Percentiles rank a stretch among this genome's conserved stretches.
Evolutionary conservation across 2,329 filamentous ascomycete genomes (phyloP).

Genomic region (Boeremia lycopersici): DNA sequence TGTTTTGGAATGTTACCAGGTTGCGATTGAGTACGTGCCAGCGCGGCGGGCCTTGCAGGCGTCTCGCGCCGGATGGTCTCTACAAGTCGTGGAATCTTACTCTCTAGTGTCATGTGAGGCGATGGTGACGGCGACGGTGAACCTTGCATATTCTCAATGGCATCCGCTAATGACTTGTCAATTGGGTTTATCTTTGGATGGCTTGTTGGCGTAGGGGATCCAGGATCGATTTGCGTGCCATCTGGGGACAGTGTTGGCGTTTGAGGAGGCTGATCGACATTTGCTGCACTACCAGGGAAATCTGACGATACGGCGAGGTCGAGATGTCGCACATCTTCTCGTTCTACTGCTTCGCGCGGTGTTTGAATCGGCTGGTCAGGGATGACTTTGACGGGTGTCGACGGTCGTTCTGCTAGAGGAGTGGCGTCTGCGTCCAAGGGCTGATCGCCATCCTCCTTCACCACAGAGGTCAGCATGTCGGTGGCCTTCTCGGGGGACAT

Average conservation of each 20-base stretch:
- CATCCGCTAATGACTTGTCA: slow-evolving; percentile 41
- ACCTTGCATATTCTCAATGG: slow-evolving; percentile 43
- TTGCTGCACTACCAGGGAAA: slow-evolving; percentile 30
- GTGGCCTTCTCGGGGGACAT: slow-evolving; percentile 68
- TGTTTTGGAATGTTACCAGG: slow-evolving; percentile 40
- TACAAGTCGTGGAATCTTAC: slow-evolving; percentile 48
- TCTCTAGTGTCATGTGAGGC: slow-evolving; percentile 33
- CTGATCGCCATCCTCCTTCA: slow-evolving; percentile 59
- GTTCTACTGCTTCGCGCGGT: slow-evolving; percentile 48
- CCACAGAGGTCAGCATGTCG: slow-evolving; percentile 67
- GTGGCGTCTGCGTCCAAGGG: slow-evolving; percentile 13
- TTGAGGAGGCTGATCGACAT: slow-evolving; percentile 34
- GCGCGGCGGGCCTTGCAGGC: slow-evolving; percentile 28
- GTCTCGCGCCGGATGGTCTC: slow-evolving; percentile 43
- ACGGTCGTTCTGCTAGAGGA: slow-evolving; percentile 13
- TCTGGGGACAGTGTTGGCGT: slow-evolving; percentile 37
- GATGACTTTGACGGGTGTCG: slow-evolving; percentile 16
- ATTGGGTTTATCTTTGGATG: slow-evolving; percentile 43
- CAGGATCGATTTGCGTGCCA: slow-evolving; percentile 24
- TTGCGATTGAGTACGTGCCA: slow-evolving; percentile 46
- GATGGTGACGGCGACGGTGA: slow-evolving; percentile 31
- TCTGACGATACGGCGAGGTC: slow-evolving; percentile 62
- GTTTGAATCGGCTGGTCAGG: slow-evolving; percentile 35
- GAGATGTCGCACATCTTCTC: slow-evolving; percentile 64
- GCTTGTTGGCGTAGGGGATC: slow-evolving; percentile 39